Evolutionary conservation across 176 grass and related monocot genomes (phyloP).

Genomic region (Saccharum officinarum): DNA sequence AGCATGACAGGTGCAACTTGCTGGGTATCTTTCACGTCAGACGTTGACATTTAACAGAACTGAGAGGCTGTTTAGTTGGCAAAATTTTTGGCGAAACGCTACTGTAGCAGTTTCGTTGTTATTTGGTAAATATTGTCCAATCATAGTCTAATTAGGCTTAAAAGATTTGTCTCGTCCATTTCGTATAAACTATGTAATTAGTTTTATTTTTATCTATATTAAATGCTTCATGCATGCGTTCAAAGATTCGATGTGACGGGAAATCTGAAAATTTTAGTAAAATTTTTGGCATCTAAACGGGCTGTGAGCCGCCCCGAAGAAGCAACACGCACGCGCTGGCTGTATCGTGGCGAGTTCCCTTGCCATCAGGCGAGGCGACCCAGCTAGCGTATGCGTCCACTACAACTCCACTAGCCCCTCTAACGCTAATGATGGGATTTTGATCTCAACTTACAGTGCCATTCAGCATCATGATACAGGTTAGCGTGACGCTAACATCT

Average conservation of each 20-base stretch:
- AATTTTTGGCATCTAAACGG: too few species aligned
- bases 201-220: too few species aligned
- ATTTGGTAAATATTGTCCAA: too few species aligned
- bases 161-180: too few species aligned
- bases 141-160: too few species aligned
- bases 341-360: slow-evolving; percentile 1
- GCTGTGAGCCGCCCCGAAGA: slow-evolving; percentile 21
- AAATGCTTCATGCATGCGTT: too few species aligned
- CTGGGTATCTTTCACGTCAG: slow-evolving; percentile 36
- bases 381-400: slow-evolving; percentile 10
- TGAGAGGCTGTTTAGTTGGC: too few species aligned
- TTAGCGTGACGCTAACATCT: background rate
- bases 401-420: background rate
- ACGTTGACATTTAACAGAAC: slow-evolving; percentile 63
- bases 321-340: slow-evolving; percentile 28
- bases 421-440: background rate
- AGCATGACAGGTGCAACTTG: slow-evolving; percentile 36
- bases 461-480: background rate
- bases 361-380: slow-evolving; percentile 19
- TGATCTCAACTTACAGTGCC: slow-evolving; percentile 17
- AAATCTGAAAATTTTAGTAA: too few species aligned
- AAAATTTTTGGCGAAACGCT: too few species aligned
- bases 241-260: too few species aligned
- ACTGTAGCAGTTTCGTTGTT: too few species aligned
- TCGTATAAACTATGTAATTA: too few species aligned